Evolutionary conservation across 805 yeast genomes (phyloP).

Genomic region (Naumovozyma dairenensis): DNA sequence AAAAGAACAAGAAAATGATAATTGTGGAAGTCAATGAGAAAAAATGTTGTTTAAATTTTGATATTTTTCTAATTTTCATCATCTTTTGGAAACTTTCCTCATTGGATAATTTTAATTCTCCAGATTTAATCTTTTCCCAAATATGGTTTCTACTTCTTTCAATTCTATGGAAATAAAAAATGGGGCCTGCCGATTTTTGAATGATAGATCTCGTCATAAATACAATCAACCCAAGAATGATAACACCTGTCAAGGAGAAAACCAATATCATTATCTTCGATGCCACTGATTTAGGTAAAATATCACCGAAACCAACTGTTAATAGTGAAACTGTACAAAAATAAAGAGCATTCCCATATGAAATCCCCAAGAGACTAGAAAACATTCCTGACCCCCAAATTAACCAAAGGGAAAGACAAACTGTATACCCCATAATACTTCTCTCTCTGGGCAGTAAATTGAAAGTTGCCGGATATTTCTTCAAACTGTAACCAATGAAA

Average conservation of each 20-base stretch:
- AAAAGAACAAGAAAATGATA: slow-evolving; percentile 42
- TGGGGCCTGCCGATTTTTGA: slow-evolving; percentile 49
- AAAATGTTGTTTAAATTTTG: slow-evolving; percentile 32
- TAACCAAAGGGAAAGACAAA: slow-evolving; percentile 59
- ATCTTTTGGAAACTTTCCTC: slow-evolving; percentile 47
- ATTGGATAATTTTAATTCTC: slow-evolving; percentile 26
- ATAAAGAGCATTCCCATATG: slow-evolving; percentile 61
- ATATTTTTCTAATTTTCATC: slow-evolving; percentile 39
- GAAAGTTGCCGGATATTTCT: slow-evolving; percentile 61
- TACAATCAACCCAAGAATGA: slow-evolving; percentile 64
- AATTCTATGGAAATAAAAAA: slow-evolving; percentile 54
- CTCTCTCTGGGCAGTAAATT: slow-evolving; percentile 61
- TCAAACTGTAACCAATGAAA: slow-evolving; percentile 47
- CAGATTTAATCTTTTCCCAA: slow-evolving; percentile 8
- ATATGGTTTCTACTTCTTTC: slow-evolving; percentile 39
- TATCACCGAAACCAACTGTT: slow-evolving; percentile 78
- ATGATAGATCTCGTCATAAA: slow-evolving; percentile 61
- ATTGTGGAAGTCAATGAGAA: slow-evolving; percentile 34
- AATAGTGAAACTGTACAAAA: slow-evolving; percentile 63
- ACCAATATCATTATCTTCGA: slow-evolving; percentile 50
- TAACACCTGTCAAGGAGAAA: slow-evolving; percentile 60
- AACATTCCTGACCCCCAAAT: slow-evolving; percentile 60
- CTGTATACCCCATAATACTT: slow-evolving; percentile 61
- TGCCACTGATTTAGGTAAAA: slow-evolving; percentile 43
- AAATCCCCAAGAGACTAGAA: slow-evolving; percentile 35